phyloP scores from a whole-genome alignment of 495 filamentous ascomycete genomes.

The Sporormia fimetaria region DNA sequence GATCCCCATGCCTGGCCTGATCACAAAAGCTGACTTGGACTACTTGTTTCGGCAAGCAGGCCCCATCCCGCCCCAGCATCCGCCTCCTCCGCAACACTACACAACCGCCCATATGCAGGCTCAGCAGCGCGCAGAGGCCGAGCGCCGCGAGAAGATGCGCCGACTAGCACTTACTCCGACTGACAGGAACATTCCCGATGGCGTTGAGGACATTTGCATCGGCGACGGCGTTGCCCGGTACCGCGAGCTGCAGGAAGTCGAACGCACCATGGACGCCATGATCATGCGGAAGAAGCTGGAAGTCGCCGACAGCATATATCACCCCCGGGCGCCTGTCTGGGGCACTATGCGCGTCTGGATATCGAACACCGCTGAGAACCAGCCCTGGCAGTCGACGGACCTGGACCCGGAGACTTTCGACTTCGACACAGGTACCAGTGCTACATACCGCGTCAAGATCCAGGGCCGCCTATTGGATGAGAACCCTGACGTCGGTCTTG shows the following conservation, averaged over 20 bases:
- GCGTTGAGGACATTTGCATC: constrained; percentile 65
- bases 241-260: constrained; percentile 67
- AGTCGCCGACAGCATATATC: constrained; percentile 70
- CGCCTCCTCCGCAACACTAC: constrained; percentile 11
- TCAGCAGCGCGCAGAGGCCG: constrained; percentile 43
- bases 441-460: constrained; percentile 81
- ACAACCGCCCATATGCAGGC: constrained; percentile 35
- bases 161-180: constrained; percentile 77
- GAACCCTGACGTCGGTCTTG: constrained; percentile 43
- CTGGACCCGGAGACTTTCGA: constrained; percentile 61
- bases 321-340: constrained; percentile 60
- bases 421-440: constrained; percentile 54
- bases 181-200: constrained; percentile 87
- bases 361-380: constrained; percentile 87
- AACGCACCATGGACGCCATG: constrained; percentile 82
- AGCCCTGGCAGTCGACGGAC: constrained; percentile 72
- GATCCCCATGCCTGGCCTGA: no score
- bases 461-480: constrained; percentile 66
- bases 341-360: constrained; percentile 89
- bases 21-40: constrained; percentile 33
- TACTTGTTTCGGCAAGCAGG: constrained; percentile 32
- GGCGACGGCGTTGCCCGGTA: constrained; percentile 78
- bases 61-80: constrained; percentile 23
- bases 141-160: constrained; percentile 55
- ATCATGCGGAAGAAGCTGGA: constrained; percentile 91